Evolutionary conservation across 2,329 filamentous ascomycete genomes (phyloP), one percentile per base, ranked within the genome.

Genomic region (Chrysoporthe puriensis): DNA sequence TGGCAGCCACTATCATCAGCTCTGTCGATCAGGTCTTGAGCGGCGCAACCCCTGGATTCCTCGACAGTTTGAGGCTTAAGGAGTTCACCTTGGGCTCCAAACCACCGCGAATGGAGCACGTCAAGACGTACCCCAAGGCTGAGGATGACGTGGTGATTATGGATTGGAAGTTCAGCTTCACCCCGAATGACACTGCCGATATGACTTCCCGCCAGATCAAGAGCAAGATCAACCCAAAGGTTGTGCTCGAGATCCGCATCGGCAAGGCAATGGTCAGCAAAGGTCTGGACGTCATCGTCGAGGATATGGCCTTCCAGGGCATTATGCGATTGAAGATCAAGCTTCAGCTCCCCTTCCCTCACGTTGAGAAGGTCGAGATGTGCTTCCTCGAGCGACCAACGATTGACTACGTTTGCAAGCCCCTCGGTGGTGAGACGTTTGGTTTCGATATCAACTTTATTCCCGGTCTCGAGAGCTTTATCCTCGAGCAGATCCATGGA

Each of bases 111-210:
- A 88, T 99, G 84, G 96, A 99, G 80, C 94, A 98, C 76, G 96
- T 99, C 79, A 98, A 97, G 84, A 97, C 96, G 0, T 97, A 99
- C 74, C 95, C 95, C 67, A 97, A 96, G 79, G 93, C 92, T 1
- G 93, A 97, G 73, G 94, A 97, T 71, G 96, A 99, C 76, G 90
- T 94, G 68, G 93, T 99, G 54, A 88, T 98, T 75, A 99, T 99
- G 96, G 96, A 99, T 78, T 99, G 96, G 96, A 97, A 97, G 76
- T 99, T 99, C 80, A 98, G 95, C 84, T 99, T 99, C 82, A 98
- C 93, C 0, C 96, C 96, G 44, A 98, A 96, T 73, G 96, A 99
- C 78, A 92, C 88, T 2, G 90, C 92, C 72, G 96, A 99, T 78
- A 88, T 99, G 86, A 99, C 96, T 1, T 84, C 90, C 2, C 89